Base-by-base conservation (phyloP, 257 asterid species). In the Solanum arcanum region DNA sequence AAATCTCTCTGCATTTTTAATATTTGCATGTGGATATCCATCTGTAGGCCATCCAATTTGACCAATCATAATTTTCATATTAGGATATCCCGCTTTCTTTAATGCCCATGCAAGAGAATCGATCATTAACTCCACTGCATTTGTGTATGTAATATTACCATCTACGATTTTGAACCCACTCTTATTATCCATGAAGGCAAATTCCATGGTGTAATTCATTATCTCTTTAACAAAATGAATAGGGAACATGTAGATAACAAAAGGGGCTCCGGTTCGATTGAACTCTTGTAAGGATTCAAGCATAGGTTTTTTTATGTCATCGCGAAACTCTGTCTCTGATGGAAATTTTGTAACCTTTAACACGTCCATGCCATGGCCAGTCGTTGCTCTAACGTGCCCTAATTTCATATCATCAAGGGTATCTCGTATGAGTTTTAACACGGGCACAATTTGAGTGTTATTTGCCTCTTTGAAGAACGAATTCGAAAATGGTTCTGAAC, bases 41-140 rank as follows among this genome's bases (percentile, higher is more conserved):
- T 92, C 95, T 0, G 98, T 94, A 10, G 98, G 96, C 95, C 96
- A 94, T 18, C 98, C 96, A 37, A 94, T 88, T 62, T 90, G 88
- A 15, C 93, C 90, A 2, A 93, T 88, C 27, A 84, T 56, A 11
- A 94, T 84, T 42, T 73, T 52, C 80, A 92, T 4, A 35, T 87
- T 16, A 3, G 89, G 75, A 16, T 82, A 69, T 16, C 93, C 95
- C 0, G 86, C 88, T 69, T 93, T 94, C 6, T 12, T 75, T 20
- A 94, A 9, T 0, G 95, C 90, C 75, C 88, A 87, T 0, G 87
- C 89, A 21, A 90, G 83, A 0, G 93, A 88, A 29, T 94, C 98
- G 27, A 88, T 81, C 20, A 90, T 77, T 2, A 91, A 92, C 11
- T 92, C 98, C 9, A 93, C 89, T 41, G 78, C 88, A 12, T 93